Evolutionary conservation across 208 protist genomes (phyloP), one percentile per base, ranked within the genome.

Genomic region (Vickermania spadyakhi): DNA sequence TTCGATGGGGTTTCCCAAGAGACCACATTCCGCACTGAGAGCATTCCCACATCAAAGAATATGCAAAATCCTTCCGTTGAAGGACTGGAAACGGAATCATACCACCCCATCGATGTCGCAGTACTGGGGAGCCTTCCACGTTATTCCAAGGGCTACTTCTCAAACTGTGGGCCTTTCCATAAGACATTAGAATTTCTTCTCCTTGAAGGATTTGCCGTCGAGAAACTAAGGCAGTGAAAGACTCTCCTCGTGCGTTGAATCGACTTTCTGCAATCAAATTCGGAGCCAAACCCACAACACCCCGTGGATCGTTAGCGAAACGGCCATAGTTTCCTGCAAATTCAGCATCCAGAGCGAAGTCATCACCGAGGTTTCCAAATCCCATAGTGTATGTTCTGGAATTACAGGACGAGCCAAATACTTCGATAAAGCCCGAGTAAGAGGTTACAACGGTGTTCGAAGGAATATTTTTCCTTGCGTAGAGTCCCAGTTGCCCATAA

Each of bases 381-480:
- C 89, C 85, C 89, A 95, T 95, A 5, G 85, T 91, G 70, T 95
- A 95, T 13, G 85, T 91, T 50, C 85, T 81, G 0, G 84, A 92
- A 62, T 83, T 95, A 56, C 82, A 83, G 31, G 84, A 85, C 18
- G 83, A 88, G 52, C 60, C 56, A 56, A 89, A 89, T 13, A 89
- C 75, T 62, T 95, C 84, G 25, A 95, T 80, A 56, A 88, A 84
- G 18, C 89, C 89, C 7, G 78, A 68, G 63, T 95, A 95, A 0
- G 85, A 72, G 2, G 81, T 89, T 18, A 95, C 73, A 31, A 93
- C 73, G 2, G 75, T 82, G 63, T 92, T 89, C 42, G 64, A 42
- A 0, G 85, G 75, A 26, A 95, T 93, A 4, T 61, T 59, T 27
- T 54, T 57, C 56, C 77, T 85, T 1, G 85, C 89, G 66, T 85